phyloP scores from a whole-genome alignment of 1,284 basidiomycete species.

The Mrakiaceae sp. region DNA sequence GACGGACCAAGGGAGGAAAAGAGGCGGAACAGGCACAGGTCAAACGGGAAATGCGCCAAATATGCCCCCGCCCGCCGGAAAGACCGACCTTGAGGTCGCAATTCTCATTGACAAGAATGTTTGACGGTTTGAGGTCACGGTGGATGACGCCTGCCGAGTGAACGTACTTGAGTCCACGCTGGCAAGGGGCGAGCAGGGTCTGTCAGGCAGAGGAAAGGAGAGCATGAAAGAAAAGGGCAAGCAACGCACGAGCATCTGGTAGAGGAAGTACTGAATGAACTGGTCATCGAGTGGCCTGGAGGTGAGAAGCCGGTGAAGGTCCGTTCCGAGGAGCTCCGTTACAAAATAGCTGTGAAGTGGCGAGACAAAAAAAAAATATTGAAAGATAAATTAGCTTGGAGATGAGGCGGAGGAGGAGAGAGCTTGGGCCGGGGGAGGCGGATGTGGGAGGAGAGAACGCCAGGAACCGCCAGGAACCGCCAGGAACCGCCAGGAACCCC shows the following conservation, averaged over 20 bases:
- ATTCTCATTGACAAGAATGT: constrained; percentile 99
- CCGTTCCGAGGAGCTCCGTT: constrained; percentile 96
- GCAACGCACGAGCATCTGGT: constrained; percentile 78
- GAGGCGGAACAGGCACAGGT: not conserved
- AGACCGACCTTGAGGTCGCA: constrained; percentile 75
- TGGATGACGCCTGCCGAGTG: constrained; percentile 99
- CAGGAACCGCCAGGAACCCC: not conserved
- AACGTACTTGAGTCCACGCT: constrained; percentile 98
- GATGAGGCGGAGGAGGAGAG: constrained; percentile 3
- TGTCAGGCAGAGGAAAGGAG: constrained; percentile 9
- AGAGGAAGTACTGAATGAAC: constrained; percentile 99
- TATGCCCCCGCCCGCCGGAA: no score
- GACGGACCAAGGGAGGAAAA: not conserved
- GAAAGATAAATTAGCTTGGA: constrained; percentile 15
- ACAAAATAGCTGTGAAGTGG: constrained; percentile 71
- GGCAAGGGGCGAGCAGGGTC: constrained; percentile 8
- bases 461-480: not conserved
- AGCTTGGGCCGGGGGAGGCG: not conserved
- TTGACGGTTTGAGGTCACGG: constrained; percentile 98
- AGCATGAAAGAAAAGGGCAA: not conserved
- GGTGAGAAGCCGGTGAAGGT: constrained; percentile 92
- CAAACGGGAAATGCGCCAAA: not conserved
- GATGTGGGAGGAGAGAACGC: not conserved
- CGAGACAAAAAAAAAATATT: not conserved
- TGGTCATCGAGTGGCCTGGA: constrained; percentile 97